These are phyloP conservation scores for Mollisiaceae sp. DNA, from an alignment of 2,329 filamentous ascomycete species.

Conservation along the genomic window DNA sequence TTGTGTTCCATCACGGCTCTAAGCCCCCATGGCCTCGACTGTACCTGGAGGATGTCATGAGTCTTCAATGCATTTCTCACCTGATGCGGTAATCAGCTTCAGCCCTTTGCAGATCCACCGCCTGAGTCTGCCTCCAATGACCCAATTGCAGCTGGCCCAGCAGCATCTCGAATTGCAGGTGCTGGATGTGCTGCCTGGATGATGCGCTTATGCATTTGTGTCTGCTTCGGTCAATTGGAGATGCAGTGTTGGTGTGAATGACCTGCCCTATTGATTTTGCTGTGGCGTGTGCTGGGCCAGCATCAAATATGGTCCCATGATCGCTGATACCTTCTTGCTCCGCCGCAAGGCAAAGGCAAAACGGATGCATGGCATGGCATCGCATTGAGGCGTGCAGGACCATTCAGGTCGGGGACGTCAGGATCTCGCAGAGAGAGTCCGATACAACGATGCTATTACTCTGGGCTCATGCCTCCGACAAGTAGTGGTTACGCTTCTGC, in stretches of 20 bases:
- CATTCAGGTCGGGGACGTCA: not conserved
- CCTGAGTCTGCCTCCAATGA: not conserved
- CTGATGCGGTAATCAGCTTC: conserved; percentile 29
- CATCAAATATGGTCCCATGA: conserved; percentile 34
- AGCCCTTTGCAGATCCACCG: conserved; percentile 20
- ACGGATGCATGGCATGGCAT: conserved; percentile 10
- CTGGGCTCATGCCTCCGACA: not conserved
- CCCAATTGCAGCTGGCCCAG: conserved; percentile 17
- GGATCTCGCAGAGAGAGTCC: not conserved
- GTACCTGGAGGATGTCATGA: conserved; percentile 17
- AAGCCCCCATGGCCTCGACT: conserved; percentile 2
- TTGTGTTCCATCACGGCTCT: conserved; percentile 15
- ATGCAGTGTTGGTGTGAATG: conserved; percentile 31
- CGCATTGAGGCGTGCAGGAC: not conserved
- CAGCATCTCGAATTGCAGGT: conserved; percentile 22
- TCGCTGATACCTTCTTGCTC: conserved; percentile 24
- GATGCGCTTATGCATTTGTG: conserved; percentile 35
- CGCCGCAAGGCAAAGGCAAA: conserved; percentile 19
- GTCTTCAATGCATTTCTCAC: conserved; percentile 12
- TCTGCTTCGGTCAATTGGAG: conserved; percentile 28
- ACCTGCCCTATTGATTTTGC: conserved; percentile 16
- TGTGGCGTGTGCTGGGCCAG: conserved; percentile 23
- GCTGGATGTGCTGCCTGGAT: conserved; percentile 13
- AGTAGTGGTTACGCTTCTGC: not conserved
- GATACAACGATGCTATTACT: not conserved